A percentile compares a stretch with the other conserved stretches of the same genome.
Evolutionary conservation across 2,329 filamentous ascomycete genomes (phyloP).

Genomic region (Penicillium sp.): DNA sequence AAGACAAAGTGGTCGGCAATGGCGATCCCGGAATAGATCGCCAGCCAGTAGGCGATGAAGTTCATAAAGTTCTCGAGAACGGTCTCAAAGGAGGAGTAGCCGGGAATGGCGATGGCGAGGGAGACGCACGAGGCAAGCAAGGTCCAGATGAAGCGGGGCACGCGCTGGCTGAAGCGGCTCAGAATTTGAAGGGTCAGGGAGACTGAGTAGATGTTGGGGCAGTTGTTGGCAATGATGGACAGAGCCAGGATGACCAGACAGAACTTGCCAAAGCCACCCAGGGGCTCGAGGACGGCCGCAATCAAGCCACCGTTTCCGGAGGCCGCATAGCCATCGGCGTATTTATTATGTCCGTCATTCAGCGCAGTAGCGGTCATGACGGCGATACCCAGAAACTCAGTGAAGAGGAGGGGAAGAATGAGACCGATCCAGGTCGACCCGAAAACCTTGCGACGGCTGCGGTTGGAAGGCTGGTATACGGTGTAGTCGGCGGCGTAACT

Average conservation of each 20-base stretch:
- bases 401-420: constrained; percentile 66
- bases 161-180: constrained; percentile 50
- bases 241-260: constrained; percentile 62
- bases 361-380: constrained; percentile 58
- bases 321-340: constrained; percentile 48
- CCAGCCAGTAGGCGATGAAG: constrained; percentile 65
- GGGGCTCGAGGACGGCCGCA: constrained; percentile 56
- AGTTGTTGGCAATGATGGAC: constrained; percentile 65
- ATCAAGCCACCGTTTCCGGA: constrained; percentile 63
- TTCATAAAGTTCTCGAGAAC: constrained; percentile 67
- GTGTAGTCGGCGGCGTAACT: constrained; percentile 72
- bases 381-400: constrained; percentile 65
- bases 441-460: constrained; percentile 59
- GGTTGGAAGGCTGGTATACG: constrained; percentile 64
- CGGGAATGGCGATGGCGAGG: constrained; percentile 64
- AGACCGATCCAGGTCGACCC: constrained; percentile 63
- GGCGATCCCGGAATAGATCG: constrained; percentile 64
- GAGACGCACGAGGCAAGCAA: constrained; percentile 57
- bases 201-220: constrained; percentile 66
- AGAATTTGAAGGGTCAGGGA: constrained; percentile 63
- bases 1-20: constrained; percentile 64
- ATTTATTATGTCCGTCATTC: constrained; percentile 51
- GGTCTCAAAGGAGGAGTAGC: constrained; percentile 58
- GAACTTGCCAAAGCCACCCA: constrained; percentile 66
- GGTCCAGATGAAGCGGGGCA: constrained; percentile 65